Conservation (phyloP, 225 moss, liverwort and hornwort genomes). For the Antitrichia curtipendula region DNA sequence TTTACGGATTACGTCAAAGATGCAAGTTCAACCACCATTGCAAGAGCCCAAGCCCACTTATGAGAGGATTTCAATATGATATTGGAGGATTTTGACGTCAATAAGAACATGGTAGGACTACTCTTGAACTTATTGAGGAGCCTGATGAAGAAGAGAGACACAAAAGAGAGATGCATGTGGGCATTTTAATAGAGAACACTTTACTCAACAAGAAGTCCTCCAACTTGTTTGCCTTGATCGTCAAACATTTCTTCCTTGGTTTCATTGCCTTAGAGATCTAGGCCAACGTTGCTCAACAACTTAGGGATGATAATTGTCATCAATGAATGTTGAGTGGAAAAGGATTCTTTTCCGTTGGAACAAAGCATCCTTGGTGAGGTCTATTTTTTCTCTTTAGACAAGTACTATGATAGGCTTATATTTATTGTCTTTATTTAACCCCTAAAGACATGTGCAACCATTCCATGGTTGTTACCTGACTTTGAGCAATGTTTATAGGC, state of each 20-base stretch:
- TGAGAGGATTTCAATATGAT: background rate
- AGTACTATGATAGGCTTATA: too few relatives aligned
- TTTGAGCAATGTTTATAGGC: too few relatives aligned
- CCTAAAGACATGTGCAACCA: too few relatives aligned
- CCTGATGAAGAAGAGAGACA: background rate
- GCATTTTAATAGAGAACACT: background rate
- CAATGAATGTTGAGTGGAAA: too few relatives aligned
- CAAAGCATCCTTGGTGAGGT: too few relatives aligned
- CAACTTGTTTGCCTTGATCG: background rate
- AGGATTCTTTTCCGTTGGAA: too few relatives aligned
- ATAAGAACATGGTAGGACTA: background rate
- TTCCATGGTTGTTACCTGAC: too few relatives aligned
- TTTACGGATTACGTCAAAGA: background rate
- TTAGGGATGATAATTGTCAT: too few relatives aligned
- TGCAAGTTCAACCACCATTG: background rate
- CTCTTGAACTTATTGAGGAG: background rate
- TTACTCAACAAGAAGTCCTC: background rate
- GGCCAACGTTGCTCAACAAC: too few relatives aligned
- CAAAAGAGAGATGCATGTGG: accelerated
- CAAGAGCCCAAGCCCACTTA: background rate
- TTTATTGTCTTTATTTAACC: too few relatives aligned
- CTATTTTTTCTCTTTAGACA: too few relatives aligned
- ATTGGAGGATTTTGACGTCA: too few relatives aligned
- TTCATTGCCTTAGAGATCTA: background rate
- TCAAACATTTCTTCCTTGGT: accelerated